Base-by-base conservation (phyloP, 768 basidiomycete species). In the Leccinum imitatum region DNA sequence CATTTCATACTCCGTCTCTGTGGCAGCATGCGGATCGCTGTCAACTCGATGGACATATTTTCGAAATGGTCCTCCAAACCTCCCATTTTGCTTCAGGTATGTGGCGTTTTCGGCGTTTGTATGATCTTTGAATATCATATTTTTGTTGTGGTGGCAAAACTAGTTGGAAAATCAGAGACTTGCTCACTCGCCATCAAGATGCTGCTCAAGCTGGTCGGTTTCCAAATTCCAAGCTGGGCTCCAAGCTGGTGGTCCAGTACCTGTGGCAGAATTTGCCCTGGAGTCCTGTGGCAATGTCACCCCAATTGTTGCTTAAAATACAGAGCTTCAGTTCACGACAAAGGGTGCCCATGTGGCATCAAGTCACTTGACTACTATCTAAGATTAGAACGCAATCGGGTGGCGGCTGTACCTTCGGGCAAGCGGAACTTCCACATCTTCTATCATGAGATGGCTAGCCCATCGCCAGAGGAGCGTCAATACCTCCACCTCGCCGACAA, bases 341-440 rank as follows among this genome's bases (percentile, higher is more conserved):
- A 91, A 19, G 95, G 95, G 6, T 83, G 95, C 4, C 77, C 98
- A 0, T 87, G 81, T 51, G 96, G 97, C 62, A 79, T 93, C 71
- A 98, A 98, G 75, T 95, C 94, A 0, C 86, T 98, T 63, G 95
- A 98, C 71, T 98, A 99, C 77, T 96, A 96, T 75, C 83, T 99
- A 30, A 30, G 9, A 10, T 9, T 30, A 54, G 94, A 98, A 73
- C 81, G 91, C 56, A 91, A 88, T 66, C 87, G 95, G 9, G 93
- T 98, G 21, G 84, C 92, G 6, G 86, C 86, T 23, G 84, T 90
- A 0, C 91, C 92, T 0, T 91, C 89, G 0, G 95, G 94, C 57
- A 96, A 99, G 74, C 86, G 96, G 10, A 98, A 97, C 65, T 99
- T 98, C 73, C 95, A 99, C 73, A 94, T 96, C 33, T 96, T 98